phyloP scores from a whole-genome alignment of 495 filamentous ascomycete species.

The Bryoglossum gracile region DNA sequence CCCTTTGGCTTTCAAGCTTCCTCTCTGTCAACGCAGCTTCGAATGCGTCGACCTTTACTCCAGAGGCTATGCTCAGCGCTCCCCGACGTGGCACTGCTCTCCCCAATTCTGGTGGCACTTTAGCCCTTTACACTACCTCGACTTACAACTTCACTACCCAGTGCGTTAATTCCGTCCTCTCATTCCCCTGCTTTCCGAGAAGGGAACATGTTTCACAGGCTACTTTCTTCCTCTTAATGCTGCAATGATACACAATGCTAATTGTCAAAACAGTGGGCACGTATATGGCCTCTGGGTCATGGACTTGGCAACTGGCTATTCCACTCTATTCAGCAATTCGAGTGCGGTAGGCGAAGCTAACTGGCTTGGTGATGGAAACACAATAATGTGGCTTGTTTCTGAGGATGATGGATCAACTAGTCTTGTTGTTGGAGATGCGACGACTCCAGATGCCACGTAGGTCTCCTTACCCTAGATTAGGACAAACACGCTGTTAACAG shows the following conservation, averaged over 20 bases:
- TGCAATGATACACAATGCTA: no score
- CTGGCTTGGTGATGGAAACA: slow-evolving; percentile 65
- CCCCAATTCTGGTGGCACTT: slow-evolving; percentile 64
- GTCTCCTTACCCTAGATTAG: slow-evolving; percentile 2
- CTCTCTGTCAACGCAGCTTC: no score
- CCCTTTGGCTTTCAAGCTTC: no score
- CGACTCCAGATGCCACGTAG: slow-evolving; percentile 38
- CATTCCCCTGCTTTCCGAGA: no score
- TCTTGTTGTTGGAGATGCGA: slow-evolving; percentile 52
- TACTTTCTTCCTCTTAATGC: no score
- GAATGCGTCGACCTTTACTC: no score
- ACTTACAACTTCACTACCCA: slow-evolving; percentile 82
- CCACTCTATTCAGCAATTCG: slow-evolving; percentile 67
- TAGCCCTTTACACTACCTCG: slow-evolving; percentile 63
- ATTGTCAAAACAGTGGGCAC: no score
- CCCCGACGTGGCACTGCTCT: slow-evolving; percentile 70
- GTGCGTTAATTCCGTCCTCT: no score
- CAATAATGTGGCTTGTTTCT: slow-evolving; percentile 59
- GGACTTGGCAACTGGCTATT: no score
- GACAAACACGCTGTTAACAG: slow-evolving; percentile 49
- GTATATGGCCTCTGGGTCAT: no score
- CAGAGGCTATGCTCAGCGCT: slow-evolving; percentile 76
- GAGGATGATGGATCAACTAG: slow-evolving; percentile 59
- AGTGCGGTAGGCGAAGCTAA: slow-evolving; percentile 62
- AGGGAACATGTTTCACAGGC: no score